These are phyloP conservation scores for Fusarium aywerte DNA, from an alignment of 2,329 filamentous ascomycete species.

Conservation along the genomic window DNA sequence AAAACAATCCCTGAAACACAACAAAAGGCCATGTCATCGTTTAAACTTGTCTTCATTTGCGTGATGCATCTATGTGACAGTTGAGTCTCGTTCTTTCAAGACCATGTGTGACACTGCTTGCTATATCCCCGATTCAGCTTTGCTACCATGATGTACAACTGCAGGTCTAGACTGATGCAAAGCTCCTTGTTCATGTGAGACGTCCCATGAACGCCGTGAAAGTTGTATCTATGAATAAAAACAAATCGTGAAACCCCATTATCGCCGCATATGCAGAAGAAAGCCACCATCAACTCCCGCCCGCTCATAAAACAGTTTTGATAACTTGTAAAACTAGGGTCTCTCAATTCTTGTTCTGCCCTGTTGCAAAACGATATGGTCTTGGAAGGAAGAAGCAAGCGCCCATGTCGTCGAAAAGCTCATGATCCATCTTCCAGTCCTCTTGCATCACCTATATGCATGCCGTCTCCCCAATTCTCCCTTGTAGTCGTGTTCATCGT, in stretches of 20 bases:
- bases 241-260: constrained; percentile 10
- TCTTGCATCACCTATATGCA: constrained; percentile 6
- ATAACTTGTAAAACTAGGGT: constrained; percentile 11
- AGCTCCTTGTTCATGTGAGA: constrained; percentile 17
- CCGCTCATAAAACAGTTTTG: constrained; percentile 18
- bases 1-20: constrained; percentile 1
- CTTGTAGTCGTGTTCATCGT: constrained; percentile 7
- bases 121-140: neutral
- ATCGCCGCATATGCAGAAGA: constrained; percentile 38
- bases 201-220: constrained; percentile 25
- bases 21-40: constrained; percentile 1
- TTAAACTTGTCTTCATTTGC: constrained; percentile 13
- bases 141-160: constrained; percentile 17
- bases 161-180: constrained; percentile 17
- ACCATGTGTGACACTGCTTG: neutral
- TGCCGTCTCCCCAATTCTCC: neutral
- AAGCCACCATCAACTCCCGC: constrained; percentile 33
- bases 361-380: constrained; percentile 23
- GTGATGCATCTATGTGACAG: constrained; percentile 22
- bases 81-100: neutral
- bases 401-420: constrained; percentile 34
- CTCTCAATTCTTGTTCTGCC: constrained; percentile 19
- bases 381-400: constrained; percentile 14
- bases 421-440: constrained; percentile 20
- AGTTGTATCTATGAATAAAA: constrained; percentile 6